Base-by-base conservation (phyloP, 495 filamentous ascomycete genomes). In the Aspergillus leporis region DNA sequence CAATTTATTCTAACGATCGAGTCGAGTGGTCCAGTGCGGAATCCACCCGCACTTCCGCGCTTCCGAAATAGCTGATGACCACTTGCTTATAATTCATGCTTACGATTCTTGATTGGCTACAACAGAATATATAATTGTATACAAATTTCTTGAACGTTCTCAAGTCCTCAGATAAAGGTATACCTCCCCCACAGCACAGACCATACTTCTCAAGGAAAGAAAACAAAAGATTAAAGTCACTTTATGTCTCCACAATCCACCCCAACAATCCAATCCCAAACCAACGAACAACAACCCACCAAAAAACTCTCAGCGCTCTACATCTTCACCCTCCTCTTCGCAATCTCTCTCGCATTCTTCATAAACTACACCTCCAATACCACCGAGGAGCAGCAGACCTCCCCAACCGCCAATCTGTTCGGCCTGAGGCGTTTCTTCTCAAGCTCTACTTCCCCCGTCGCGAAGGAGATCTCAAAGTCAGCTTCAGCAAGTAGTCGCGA, bases 391-490 rank as follows among this genome's bases (percentile, higher is more conserved):
- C 38, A 41, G 14, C 14, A 6, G 9, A 40, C 34, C 50, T 56
- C 38, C 51, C 61, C 65, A 9, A 58, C 64, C 63, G 68, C 63
- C 68, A 74, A 69, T 58, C 61, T 77, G 73, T 71, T 65, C 59
- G 55, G 63, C 12, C 45, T 77, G 5, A 62, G 64, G 38, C 72
- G 68, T 3, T 52, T 73, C 23, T 67, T 63, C 62, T 48, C 58
- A 51, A 21, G 53, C 51, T 54, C 54, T 14, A 51, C 55, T 22
- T 48, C 54, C 23, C 25, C 23, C 61, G 18, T 28, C 52, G 13
- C 56, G 55, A 28, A 6, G 25, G 47, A 23, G 53, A 19, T 61
- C 50, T 9, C 43, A 7, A 40, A 51, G 16, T 32, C 61, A 45
- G 31, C 55, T 10, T 10, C 19, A 8, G 18, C 6, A 4, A 46